Evolutionary conservation across 2,329 filamentous ascomycete species (phyloP).

Genomic region (Chaetomium olivaceum): DNA sequence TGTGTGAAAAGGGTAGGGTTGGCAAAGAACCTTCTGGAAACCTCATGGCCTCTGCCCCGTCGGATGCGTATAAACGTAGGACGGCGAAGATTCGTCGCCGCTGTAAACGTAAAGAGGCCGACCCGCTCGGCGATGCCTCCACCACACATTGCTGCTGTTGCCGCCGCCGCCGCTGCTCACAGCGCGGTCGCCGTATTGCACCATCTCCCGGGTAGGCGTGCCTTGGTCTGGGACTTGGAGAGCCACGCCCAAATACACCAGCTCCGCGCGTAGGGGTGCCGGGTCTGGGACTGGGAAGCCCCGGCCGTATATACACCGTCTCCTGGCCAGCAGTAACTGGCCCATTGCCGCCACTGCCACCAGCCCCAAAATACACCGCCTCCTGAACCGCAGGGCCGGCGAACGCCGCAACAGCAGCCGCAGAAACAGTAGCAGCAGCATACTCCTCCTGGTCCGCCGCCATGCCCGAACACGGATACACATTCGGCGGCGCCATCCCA

Average conservation of each 20-base stretch:
- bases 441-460: conserved; percentile 21
- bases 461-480: conserved; percentile 30
- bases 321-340: background rate
- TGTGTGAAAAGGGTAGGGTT: background rate
- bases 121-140: conserved; percentile 14
- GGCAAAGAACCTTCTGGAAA: background rate
- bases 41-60: conserved; percentile 14
- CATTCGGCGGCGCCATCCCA: conserved; percentile 1
- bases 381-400: background rate
- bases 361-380: conserved; percentile 6
- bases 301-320: background rate
- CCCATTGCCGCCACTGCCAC: background rate
- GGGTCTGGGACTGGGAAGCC: background rate
- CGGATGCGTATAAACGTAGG: conserved; percentile 26
- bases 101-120: conserved; percentile 21
- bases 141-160: conserved; percentile 6
- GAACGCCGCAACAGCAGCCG: background rate
- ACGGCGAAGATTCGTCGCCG: conserved; percentile 10
- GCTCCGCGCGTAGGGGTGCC: background rate
- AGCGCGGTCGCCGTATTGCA: background rate
- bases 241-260: conserved; percentile 5
- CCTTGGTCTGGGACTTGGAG: background rate
- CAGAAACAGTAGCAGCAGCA: background rate
- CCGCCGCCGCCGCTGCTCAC: conserved; percentile 6
- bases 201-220: conserved; percentile 1